phyloP scores from a whole-genome alignment of 306 rosid genomes.

The Ormosia emarginata region DNA sequence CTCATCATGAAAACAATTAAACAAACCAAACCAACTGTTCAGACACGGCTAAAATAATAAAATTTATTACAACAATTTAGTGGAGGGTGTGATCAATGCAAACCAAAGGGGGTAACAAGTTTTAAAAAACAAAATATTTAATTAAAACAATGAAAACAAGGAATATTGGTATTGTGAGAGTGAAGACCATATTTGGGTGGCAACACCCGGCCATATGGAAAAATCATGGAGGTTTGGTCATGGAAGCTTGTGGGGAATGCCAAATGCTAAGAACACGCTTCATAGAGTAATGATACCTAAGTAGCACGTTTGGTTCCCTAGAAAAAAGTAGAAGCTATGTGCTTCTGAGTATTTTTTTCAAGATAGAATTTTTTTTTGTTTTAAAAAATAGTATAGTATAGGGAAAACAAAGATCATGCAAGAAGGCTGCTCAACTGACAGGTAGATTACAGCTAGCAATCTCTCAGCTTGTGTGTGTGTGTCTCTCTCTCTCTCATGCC shows the following conservation, averaged over 20 bases:
- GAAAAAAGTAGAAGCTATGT: neutral
- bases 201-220: conserved; percentile 7
- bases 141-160: neutral
- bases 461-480: neutral
- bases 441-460: conserved; percentile 70
- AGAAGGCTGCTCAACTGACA: conserved; percentile 79
- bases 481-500: conserved; percentile 39
- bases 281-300: conserved; percentile 47
- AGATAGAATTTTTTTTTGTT: neutral
- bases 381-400: neutral
- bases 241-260: neutral
- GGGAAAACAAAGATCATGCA: conserved; percentile 57
- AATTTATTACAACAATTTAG: neutral
- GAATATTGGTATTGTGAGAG: neutral
- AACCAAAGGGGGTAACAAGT: neutral
- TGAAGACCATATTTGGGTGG: neutral
- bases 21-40: neutral
- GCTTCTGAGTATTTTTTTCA: neutral
- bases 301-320: conserved; percentile 65
- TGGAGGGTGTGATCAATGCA: neutral
- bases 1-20: conserved; percentile 20
- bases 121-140: neutral
- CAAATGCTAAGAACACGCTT: conserved; percentile 38
- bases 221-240: conserved; percentile 31
- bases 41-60: neutral